Conservation (phyloP, 2,329 filamentous ascomycete genomes). For the Coleophoma cylindrospora region DNA sequence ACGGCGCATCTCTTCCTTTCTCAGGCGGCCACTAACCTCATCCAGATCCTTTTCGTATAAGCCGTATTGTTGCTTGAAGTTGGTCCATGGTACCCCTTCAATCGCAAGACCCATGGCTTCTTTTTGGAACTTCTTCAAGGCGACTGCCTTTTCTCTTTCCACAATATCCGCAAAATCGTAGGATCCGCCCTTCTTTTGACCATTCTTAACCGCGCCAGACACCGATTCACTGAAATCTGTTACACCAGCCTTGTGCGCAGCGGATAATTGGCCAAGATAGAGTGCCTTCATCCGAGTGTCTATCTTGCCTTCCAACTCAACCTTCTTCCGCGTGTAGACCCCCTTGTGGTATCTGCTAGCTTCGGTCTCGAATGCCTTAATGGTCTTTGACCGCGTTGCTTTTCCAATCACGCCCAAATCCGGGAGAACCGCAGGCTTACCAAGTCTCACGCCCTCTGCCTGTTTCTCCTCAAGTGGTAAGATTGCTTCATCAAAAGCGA, state of each 20-base stretch:
- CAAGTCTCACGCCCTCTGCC: conserved; percentile 66
- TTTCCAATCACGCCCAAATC: conserved; percentile 73
- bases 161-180: conserved; percentile 98
- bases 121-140: conserved; percentile 68
- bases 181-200: conserved; percentile 82
- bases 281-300: conserved; percentile 84
- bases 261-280: conserved; percentile 81
- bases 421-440: conserved; percentile 66
- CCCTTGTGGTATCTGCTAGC: conserved; percentile 96
- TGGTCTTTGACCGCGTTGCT: conserved; percentile 62
- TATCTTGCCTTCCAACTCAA: conserved; percentile 80
- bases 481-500: conserved; percentile 79
- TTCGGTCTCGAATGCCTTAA: conserved; percentile 83
- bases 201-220: conserved; percentile 77
- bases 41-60: conserved; percentile 89
- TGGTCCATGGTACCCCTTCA: conserved; percentile 79
- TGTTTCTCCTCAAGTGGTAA: conserved; percentile 82
- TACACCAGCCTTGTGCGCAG: conserved; percentile 86
- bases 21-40: conserved; percentile 75
- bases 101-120: conserved; percentile 73
- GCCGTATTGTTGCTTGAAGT: conserved; percentile 73
- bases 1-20: conserved; percentile 94
- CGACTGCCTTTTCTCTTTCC: conserved; percentile 70
- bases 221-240: conserved; percentile 83
- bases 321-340: conserved; percentile 80